Evolutionary conservation across 1,284 basidiomycete species (phyloP), one percentile per base, ranked within the genome.

Genomic region (Peniophora sp.): DNA sequence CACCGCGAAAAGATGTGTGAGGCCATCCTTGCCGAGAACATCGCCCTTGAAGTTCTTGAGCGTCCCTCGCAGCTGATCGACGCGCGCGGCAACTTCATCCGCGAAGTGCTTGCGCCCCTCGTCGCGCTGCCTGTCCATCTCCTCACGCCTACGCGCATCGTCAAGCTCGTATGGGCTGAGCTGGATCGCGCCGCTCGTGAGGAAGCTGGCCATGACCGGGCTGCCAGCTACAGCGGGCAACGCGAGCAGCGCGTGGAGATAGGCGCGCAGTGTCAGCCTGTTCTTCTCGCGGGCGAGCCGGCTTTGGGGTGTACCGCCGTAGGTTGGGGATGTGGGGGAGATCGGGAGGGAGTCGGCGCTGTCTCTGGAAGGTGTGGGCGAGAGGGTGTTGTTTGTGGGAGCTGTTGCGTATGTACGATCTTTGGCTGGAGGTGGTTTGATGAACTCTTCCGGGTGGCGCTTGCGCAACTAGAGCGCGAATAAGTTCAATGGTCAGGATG

Each of bases 211-310:
- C 41, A 99, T 75, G 8, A 97, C 83, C 1, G 90, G 87, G 0
- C 92, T 93, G 47, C 91, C 88, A 0, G 88, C 85, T 17, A 97
- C 76, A 14, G 76, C 72, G 1, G 84, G 79, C 3, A 84, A 84
- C n/a, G 78, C 68, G 41, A 99, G 73, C 18, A 99, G 73, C 0
- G 81, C 70, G 57, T 90, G 87, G 14, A 99, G 75, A 67, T 98
- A 99, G 0, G 93, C 89, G 20, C 97, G 82, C 8, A 99, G 79
- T 0, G 97, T 99, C 8, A 99, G 74, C 6, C 97, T 78, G 61
- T 99, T 99, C 76, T 94, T 96, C 67, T 99, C 97, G 24, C 94
- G 76, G 0, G 90, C 75, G 15, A 97, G 76, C 22, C 83, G 81
- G 32, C 41, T 54, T 34, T 55, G 56, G 44, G 53, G 54, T 18